phyloP scores from a whole-genome alignment of 768 basidiomycete species.

The Phaffia australis region DNA sequence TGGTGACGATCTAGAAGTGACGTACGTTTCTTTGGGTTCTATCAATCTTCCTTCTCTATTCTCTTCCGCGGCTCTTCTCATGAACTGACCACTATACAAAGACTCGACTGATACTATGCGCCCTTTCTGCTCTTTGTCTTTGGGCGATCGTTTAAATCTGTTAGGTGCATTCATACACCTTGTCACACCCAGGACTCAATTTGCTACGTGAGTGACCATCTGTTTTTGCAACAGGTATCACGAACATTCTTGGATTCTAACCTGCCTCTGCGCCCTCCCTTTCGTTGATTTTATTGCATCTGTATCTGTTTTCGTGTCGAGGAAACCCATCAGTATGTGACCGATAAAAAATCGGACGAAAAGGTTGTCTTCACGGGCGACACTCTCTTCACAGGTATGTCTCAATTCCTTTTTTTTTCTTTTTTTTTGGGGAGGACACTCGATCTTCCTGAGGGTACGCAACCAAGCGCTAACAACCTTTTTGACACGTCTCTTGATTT shows the following conservation, averaged over 20 bases:
- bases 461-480: too few relatives aligned
- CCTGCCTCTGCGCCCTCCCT: not conserved
- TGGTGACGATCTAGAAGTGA: slow-evolving; percentile 14
- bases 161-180: slow-evolving; percentile 23
- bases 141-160: not conserved
- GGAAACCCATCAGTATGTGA: slow-evolving; percentile 17
- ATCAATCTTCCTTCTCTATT: not conserved
- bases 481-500: not conserved
- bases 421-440: too few relatives aligned
- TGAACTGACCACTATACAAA: not conserved
- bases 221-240: not conserved
- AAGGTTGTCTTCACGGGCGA: slow-evolving; percentile 24
- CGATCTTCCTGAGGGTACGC: too few relatives aligned
- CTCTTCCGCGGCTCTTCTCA: not conserved
- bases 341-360: slow-evolving; percentile 10
- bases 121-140: not conserved
- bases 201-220: not conserved
- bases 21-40: not conserved
- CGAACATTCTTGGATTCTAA: not conserved
- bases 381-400: slow-evolving; percentile 20
- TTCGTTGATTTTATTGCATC: not conserved
- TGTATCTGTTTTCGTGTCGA: not conserved
- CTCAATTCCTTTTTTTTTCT: not conserved
- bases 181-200: slow-evolving; percentile 21
- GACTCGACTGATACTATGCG: not conserved